Evolutionary conservation across 129 eudicot genomes (phyloP).

Genomic region (Glebionis coronaria): DNA sequence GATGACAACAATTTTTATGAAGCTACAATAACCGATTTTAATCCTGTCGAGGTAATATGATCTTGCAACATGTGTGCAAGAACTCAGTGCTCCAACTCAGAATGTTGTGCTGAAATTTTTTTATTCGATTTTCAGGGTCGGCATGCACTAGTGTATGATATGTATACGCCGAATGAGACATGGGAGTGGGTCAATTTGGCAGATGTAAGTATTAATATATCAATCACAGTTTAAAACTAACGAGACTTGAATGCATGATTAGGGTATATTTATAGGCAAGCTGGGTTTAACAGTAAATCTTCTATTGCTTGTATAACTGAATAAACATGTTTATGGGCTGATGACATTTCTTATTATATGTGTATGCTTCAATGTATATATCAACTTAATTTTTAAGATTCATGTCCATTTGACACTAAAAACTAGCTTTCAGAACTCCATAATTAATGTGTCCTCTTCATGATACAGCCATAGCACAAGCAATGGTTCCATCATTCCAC

Average conservation of each 20-base stretch:
- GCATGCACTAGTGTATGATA: slow-evolving; percentile 78
- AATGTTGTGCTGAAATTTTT: slow-evolving; percentile 25
- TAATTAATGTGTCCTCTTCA: background rate
- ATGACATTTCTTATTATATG: background rate
- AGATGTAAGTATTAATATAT: slow-evolving; percentile 43
- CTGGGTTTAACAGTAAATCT: too few species aligned
- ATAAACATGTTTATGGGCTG: too few species aligned
- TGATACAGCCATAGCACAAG: background rate
- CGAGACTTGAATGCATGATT: background rate
- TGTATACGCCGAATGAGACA: slow-evolving; percentile 60
- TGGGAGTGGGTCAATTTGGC: slow-evolving; percentile 86
- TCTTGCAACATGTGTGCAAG: slow-evolving; percentile 1
- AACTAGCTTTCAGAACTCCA: background rate
- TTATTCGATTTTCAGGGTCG: slow-evolving; percentile 50
- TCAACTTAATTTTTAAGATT: background rate
- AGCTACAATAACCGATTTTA: slow-evolving; percentile 75
- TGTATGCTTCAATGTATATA: background rate
- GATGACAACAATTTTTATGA: slow-evolving; percentile 89
- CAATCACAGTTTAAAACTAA: background rate
- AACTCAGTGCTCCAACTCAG: background rate
- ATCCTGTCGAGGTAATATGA: slow-evolving; percentile 50
- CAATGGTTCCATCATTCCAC: background rate
- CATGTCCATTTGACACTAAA: background rate
- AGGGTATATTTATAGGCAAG: too few species aligned
- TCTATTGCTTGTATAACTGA: too few species aligned